Conservation (phyloP, 306 rosid genomes). For the Vicia villosa region DNA sequence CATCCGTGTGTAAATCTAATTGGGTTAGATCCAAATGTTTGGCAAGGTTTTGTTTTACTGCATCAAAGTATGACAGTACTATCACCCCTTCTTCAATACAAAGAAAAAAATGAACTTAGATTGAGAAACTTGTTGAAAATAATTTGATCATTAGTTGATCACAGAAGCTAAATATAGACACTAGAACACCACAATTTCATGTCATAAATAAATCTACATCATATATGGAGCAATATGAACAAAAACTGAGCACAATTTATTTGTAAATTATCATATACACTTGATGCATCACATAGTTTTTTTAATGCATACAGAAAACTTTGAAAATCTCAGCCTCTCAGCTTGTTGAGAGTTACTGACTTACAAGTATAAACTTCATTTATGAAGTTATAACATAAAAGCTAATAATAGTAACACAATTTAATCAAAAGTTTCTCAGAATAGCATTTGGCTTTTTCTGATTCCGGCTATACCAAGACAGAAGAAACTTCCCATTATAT, state of each 20-base stretch:
- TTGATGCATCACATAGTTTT: constrained; percentile 28
- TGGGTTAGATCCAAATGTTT: too few relatives aligned
- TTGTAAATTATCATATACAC: constrained; percentile 32
- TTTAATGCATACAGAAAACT: constrained; percentile 29
- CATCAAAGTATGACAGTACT: not conserved
- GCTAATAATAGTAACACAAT: not conserved
- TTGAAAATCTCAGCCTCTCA: constrained; percentile 37
- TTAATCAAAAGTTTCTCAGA: constrained; percentile 56
- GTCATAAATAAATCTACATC: not conserved
- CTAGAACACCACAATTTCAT: constrained; percentile 22
- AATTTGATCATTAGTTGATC: not conserved
- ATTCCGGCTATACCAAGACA: constrained; percentile 40
- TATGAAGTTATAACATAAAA: constrained; percentile 19
- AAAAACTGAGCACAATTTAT: constrained; percentile 33
- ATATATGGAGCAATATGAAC: not conserved
- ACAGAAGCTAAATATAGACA: not conserved
- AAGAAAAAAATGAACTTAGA: not conserved
- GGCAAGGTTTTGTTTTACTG: not conserved
- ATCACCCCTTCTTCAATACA: not conserved
- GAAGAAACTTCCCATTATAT: constrained; percentile 51
- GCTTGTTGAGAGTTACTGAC: constrained; percentile 51
- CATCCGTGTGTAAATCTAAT: too few relatives aligned
- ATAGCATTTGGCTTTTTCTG: constrained; percentile 49
- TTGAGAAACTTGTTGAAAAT: not conserved
- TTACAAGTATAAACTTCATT: constrained; percentile 2